Percentiles rank a stretch among this genome's conserved stretches.
These are phyloP conservation scores for Plantago coronopus DNA, from an alignment of 305 asterid species.

Conservation along the genomic window DNA sequence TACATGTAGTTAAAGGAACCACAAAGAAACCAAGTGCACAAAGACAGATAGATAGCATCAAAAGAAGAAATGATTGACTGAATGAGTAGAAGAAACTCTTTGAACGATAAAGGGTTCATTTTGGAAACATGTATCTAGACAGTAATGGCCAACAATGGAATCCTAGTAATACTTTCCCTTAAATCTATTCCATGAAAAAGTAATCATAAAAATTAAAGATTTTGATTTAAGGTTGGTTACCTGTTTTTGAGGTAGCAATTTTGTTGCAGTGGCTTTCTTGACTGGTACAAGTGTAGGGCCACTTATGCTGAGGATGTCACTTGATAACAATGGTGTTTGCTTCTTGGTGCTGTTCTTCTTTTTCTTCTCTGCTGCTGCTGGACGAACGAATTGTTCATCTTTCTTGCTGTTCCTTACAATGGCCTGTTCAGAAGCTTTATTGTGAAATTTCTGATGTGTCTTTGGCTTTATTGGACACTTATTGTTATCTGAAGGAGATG, in stretches of 20 bases:
- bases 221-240: conserved; percentile 22
- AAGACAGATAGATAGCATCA: not conserved
- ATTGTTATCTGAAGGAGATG: conserved; percentile 23
- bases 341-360: conserved; percentile 34
- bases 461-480: not conserved
- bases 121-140: conserved; percentile 9
- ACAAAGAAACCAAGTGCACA: not conserved
- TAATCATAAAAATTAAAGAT: not conserved
- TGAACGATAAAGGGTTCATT: not conserved
- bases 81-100: not conserved
- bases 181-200: not conserved
- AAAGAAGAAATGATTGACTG: too few species aligned
- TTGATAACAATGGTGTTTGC: conserved; percentile 48
- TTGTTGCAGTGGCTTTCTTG: conserved; percentile 55
- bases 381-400: conserved; percentile 47
- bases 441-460: conserved; percentile 12
- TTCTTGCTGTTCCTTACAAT: conserved; percentile 35
- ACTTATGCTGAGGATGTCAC: conserved; percentile 37
- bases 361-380: conserved; percentile 31
- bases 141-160: not conserved
- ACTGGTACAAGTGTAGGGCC: conserved; percentile 52
- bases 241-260: conserved; percentile 55
- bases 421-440: conserved; percentile 30
- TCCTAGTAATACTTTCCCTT: not conserved
- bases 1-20: too few species aligned